Conservation (phyloP, 2,329 filamentous ascomycete species). For the Exophiala xenobiotica region DNA sequence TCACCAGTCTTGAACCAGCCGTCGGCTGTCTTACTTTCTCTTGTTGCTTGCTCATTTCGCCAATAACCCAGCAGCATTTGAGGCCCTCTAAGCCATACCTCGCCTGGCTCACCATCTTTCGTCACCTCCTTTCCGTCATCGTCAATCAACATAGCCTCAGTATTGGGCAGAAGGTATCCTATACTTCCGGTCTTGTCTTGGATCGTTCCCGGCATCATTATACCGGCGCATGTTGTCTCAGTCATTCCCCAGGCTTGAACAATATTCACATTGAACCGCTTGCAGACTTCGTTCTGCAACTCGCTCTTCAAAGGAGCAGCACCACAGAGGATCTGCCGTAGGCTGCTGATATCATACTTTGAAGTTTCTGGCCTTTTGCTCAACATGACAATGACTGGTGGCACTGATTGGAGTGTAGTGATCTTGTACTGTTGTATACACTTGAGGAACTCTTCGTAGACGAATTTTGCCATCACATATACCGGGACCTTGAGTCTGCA, state of each 20-base stretch:
- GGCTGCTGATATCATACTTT: slow-evolving; percentile 57
- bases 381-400: slow-evolving; percentile 60
- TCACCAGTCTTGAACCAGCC: slow-evolving; percentile 83
- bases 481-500: slow-evolving; percentile 60
- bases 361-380: slow-evolving; percentile 56
- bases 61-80: slow-evolving; percentile 42
- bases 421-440: slow-evolving; percentile 53
- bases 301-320: slow-evolving; percentile 60
- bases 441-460: slow-evolving; percentile 56
- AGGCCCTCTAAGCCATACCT: slow-evolving; percentile 44
- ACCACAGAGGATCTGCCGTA: slow-evolving; percentile 52
- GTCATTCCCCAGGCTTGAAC: slow-evolving; percentile 58
- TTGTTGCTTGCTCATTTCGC: slow-evolving; percentile 38
- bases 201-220: slow-evolving; percentile 37
- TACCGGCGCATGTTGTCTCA: slow-evolving; percentile 49
- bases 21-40: slow-evolving; percentile 58
- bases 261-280: slow-evolving; percentile 52
- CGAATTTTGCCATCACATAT: slow-evolving; percentile 65
- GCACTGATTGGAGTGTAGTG: slow-evolving; percentile 59
- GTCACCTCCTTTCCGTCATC: slow-evolving; percentile 69
- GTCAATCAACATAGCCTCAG: slow-evolving; percentile 59
- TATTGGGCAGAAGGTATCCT: slow-evolving; percentile 45
- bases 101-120: slow-evolving; percentile 60
- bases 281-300: slow-evolving; percentile 52
- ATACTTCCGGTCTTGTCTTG: slow-evolving; percentile 53